Conservation (phyloP, 2,329 filamentous ascomycete species). For the Passalora sequoiae region DNA sequence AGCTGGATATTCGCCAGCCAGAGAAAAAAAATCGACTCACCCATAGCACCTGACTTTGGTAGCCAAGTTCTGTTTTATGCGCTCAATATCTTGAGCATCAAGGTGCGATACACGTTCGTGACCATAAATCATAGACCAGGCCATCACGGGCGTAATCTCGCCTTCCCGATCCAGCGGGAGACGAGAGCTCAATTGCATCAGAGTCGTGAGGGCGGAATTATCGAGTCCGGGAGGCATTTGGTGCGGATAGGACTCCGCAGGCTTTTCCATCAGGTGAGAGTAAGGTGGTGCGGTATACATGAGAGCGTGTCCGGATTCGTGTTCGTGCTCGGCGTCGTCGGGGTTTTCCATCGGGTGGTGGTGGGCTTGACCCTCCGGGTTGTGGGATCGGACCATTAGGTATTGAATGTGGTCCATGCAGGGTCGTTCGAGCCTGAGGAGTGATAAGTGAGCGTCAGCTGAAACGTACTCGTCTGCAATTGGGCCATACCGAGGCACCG, state of each 20-base stretch:
- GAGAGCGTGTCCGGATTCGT: constrained; percentile 70
- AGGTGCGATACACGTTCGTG: constrained; percentile 66
- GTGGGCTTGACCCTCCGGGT: constrained; percentile 35
- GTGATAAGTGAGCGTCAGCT: constrained; percentile 25
- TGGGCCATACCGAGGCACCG: constrained; percentile 16
- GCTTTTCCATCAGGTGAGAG: constrained; percentile 52
- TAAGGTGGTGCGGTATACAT: constrained; percentile 88
- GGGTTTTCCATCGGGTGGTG: constrained; percentile 38
- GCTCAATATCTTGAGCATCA: constrained; percentile 17
- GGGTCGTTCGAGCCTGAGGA: constrained; percentile 72
- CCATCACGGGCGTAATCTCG: constrained; percentile 93
- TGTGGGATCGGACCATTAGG: constrained; percentile 58
- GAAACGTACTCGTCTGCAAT: constrained; percentile 17
- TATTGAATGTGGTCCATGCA: constrained; percentile 89
- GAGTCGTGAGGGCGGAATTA: constrained; percentile 69
- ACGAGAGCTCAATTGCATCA: constrained; percentile 77
- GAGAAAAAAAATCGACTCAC: constrained; percentile 47
- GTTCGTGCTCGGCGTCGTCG: constrained; percentile 57
- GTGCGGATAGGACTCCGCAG: constrained; percentile 55
- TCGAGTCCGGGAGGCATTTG: constrained; percentile 70
- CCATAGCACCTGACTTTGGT: constrained; percentile 89
- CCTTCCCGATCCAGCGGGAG: constrained; percentile 68
- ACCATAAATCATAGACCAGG: constrained; percentile 74
- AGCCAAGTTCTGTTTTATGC: constrained; percentile 44
- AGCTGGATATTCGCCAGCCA: not conserved